These are phyloP conservation scores for Medicago arabica DNA, from an alignment of 306 rosid genomes.

Conservation along the genomic window DNA sequence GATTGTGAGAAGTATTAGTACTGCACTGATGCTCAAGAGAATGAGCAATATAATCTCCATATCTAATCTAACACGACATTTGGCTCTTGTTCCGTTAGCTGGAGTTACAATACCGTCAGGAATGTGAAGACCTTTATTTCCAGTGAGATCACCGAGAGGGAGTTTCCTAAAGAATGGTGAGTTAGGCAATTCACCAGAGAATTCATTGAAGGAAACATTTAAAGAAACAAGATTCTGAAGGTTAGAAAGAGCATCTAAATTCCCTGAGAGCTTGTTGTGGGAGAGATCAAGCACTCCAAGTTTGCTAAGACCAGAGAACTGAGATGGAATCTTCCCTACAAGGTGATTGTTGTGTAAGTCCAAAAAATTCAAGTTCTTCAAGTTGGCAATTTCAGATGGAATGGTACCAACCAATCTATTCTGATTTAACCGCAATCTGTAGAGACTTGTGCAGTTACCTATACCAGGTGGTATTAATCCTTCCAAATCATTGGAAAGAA, in stretches of 20 bases:
- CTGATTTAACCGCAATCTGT: slow-evolving; percentile 66
- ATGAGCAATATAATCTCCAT: slow-evolving; percentile 56
- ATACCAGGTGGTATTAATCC: slow-evolving; percentile 82
- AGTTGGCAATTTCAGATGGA: slow-evolving; percentile 77
- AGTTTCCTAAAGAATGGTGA: slow-evolving; percentile 74
- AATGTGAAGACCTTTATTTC: slow-evolving; percentile 69
- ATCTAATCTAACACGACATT: slow-evolving; percentile 41
- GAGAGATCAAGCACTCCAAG: slow-evolving; percentile 69
- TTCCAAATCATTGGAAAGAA: slow-evolving; percentile 75
- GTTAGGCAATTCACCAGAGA: slow-evolving; percentile 77
- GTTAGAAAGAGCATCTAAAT: slow-evolving; percentile 52
- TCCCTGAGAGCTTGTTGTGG: slow-evolving; percentile 76
- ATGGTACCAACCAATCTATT: slow-evolving; percentile 68
- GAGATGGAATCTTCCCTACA: slow-evolving; percentile 68
- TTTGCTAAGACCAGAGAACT: not conserved
- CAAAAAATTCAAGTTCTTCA: slow-evolving; percentile 65
- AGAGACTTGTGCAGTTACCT: slow-evolving; percentile 76
- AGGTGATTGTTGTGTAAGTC: slow-evolving; percentile 72
- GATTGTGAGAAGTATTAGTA: slow-evolving; percentile 60
- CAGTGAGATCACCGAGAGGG: slow-evolving; percentile 65
- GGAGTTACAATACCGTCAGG: slow-evolving; percentile 48
- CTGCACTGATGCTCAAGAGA: slow-evolving; percentile 58
- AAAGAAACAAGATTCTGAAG: slow-evolving; percentile 79
- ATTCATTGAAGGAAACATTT: slow-evolving; percentile 77
- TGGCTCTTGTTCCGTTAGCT: slow-evolving; percentile 40